phyloP scores from a whole-genome alignment of 345 rosid genomes.

The Excoecaria cochinchinensis region DNA sequence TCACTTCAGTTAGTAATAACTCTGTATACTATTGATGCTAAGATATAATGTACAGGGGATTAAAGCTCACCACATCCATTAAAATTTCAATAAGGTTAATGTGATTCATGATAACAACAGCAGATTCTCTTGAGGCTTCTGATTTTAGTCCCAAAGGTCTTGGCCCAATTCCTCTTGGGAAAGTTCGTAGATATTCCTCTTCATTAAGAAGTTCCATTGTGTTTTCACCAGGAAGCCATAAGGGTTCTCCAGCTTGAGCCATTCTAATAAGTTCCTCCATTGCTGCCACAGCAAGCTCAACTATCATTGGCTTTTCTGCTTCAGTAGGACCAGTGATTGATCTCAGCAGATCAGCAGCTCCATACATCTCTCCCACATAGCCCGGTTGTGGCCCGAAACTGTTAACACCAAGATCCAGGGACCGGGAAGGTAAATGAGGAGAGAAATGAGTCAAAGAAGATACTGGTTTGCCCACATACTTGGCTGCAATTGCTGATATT shows the following conservation, averaged over 20 bases:
- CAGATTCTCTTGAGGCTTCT: slow-evolving; percentile 85
- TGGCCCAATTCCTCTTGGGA: slow-evolving; percentile 83
- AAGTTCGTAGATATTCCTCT: slow-evolving; percentile 73
- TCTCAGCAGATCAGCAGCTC: slow-evolving; percentile 56
- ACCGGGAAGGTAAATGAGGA: slow-evolving; percentile 49
- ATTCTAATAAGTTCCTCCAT: slow-evolving; percentile 91
- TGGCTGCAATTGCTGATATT: slow-evolving; percentile 79
- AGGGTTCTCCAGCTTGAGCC: slow-evolving; percentile 75
- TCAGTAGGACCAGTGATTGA: slow-evolving; percentile 61
- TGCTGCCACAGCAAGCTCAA: slow-evolving; percentile 90
- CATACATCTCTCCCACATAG: slow-evolving; percentile 72
- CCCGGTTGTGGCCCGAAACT: slow-evolving; percentile 57
- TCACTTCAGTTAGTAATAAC: not conserved
- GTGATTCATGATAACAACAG: slow-evolving; percentile 82
- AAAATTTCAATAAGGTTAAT: slow-evolving; percentile 83
- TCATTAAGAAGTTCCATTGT: slow-evolving; percentile 55
- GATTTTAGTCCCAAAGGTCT: slow-evolving; percentile 68
- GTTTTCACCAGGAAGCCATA: slow-evolving; percentile 61
- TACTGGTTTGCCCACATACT: slow-evolving; percentile 74
- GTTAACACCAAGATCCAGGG: slow-evolving; percentile 51
- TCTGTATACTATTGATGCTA: not conserved
- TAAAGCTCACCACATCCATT: slow-evolving; percentile 77
- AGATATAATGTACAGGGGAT: not conserved
- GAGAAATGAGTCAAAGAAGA: slow-evolving; percentile 49
- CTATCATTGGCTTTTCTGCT: slow-evolving; percentile 84